phyloP scores from a whole-genome alignment of 768 basidiomycete species.

The Kondoa malvinella region DNA sequence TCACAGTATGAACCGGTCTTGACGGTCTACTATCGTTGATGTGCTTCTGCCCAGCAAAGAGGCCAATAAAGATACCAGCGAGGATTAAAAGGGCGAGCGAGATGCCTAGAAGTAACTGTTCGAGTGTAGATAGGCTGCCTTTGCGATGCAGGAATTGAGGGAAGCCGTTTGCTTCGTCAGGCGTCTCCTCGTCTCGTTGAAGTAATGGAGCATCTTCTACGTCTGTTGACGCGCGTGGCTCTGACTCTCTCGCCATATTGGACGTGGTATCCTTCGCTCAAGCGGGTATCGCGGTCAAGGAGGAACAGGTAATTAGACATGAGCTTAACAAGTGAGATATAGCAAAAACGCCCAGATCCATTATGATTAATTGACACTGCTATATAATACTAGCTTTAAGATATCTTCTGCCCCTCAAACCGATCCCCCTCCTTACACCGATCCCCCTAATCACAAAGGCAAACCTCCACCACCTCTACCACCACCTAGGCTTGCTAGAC shows the following conservation, averaged over 20 bases:
- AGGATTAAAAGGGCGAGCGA: conserved; percentile 53
- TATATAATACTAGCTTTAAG: too few species aligned
- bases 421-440: too few species aligned
- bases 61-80: conserved; percentile 72
- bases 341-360: too few species aligned
- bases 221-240: conserved; percentile 11
- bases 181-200: background rate
- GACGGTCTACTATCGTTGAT: conserved; percentile 9
- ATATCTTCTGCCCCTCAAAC: too few species aligned
- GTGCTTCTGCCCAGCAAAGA: conserved; percentile 78
- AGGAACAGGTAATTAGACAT: too few species aligned
- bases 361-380: too few species aligned
- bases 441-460: background rate
- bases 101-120: conserved; percentile 62
- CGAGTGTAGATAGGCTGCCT: conserved; percentile 64
- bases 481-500: too few species aligned
- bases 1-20: conserved; percentile 28
- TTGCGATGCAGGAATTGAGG: conserved; percentile 10
- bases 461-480: background rate
- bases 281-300: too few species aligned
- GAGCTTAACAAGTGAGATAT: too few species aligned
- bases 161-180: conserved; percentile 9
- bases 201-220: conserved; percentile 10
- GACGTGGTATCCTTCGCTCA: too few species aligned
- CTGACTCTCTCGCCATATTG: background rate